Evolutionary conservation across 2,329 filamentous ascomycete species (phyloP), one percentile per base, ranked within the genome.

Genomic region (Sphaerulina populicola): DNA sequence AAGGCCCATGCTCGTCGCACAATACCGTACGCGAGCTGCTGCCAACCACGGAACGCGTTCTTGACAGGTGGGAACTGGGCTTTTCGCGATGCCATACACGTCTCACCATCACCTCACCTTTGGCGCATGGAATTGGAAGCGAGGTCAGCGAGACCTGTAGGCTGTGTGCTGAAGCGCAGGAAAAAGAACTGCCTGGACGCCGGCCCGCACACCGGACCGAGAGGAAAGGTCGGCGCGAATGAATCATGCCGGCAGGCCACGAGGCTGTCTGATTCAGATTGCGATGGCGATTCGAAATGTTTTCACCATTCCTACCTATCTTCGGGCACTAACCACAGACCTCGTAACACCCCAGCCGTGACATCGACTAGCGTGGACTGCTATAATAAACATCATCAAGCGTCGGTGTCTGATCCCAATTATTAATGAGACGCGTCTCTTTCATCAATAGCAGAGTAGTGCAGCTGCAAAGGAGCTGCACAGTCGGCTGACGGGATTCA

Each of bases 191-290:
- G 10, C 15, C 12, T 23, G 42, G 41, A 11, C 31, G 41, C 33
- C 51, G 33, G 50, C 21, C 29, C 50, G 43, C 33, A 37, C 27
- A 47, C 46, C 44, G 44, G 38, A 27, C 12, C 15, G 38, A 21
- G 29, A 45, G 30, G 33, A 29, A 30, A 52, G 41, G 23, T 6
- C 6, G 31, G 33, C 12, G 27, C 40, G 35, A 30, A 39, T 39
- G n/a, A 35, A 18, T n/a, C 31, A 52, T 48, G 45, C 45, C 40
- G 48, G 50, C 18, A 44, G 38, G 44, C 49, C 39, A 52, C 49
- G 49, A 52, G 49, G 49, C 36, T 29, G 6, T 14, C 37, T 18
- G 27, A 30, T n/a, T 44, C 14, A 47, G 44, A 47, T 43, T 14
- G 41, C 29, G 41, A 40, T 44, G 49, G 49, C 40, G 37, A 45